Percentiles rank a stretch among this genome's conserved stretches.
Evolutionary conservation across 306 rosid species (phyloP).

Genomic region (Lotus japonicus): DNA sequence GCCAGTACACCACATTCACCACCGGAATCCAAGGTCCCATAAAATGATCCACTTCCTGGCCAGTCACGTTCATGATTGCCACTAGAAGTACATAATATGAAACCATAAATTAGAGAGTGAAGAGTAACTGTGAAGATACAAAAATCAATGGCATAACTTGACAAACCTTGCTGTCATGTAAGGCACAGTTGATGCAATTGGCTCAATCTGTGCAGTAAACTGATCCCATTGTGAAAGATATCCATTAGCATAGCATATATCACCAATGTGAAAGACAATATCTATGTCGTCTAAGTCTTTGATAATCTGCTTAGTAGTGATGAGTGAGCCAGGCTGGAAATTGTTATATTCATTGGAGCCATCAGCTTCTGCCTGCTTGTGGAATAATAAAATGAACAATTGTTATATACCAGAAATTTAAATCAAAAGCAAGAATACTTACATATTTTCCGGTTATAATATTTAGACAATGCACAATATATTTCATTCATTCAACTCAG

Average conservation of each 20-base stretch:
- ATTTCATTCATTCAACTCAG: neutral
- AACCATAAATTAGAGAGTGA: conserved; percentile 21
- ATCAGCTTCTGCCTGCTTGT: conserved; percentile 81
- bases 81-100: conserved; percentile 33
- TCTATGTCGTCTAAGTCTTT: conserved; percentile 67
- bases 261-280: conserved; percentile 93
- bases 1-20: conserved; percentile 94
- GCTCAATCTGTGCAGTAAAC: conserved; percentile 86
- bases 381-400: conserved; percentile 7
- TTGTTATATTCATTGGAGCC: conserved; percentile 90
- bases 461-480: neutral
- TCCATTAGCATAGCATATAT: conserved; percentile 82
- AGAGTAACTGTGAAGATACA: neutral
- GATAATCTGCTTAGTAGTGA: conserved; percentile 70
- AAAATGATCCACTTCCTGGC: conserved; percentile 84
- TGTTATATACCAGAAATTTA: neutral
- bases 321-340: conserved; percentile 79
- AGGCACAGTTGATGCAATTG: conserved; percentile 84
- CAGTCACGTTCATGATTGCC: conserved; percentile 99
- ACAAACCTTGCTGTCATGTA: conserved; percentile 88
- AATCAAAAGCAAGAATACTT: neutral
- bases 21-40: conserved; percentile 76
- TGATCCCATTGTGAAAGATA: conserved; percentile 98
- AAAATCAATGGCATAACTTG: neutral
- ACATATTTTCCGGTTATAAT: neutral